Evolutionary conservation across 306 rosid genomes (phyloP), one percentile per base, ranked within the genome.

Genomic region (Prunus mira): DNA sequence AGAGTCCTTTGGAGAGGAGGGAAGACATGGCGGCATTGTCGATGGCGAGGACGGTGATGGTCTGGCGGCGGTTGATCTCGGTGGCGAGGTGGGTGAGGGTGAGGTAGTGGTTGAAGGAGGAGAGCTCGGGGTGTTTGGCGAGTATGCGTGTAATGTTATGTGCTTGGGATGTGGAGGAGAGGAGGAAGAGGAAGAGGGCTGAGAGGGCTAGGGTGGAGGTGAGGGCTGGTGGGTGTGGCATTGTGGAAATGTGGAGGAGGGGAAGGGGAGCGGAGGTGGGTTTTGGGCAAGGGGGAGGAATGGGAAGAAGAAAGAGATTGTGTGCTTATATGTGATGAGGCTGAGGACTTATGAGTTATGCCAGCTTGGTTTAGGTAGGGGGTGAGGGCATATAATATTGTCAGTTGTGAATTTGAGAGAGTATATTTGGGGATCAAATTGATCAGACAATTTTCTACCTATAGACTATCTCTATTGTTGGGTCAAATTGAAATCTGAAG

Each of bases 81-180:
- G 72, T 89, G 58, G 97, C 98, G 8, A 95, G 96, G 86, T 88
- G 99, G 5, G 99, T 95, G 80, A 79, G n/a, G 65, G 92, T 55
- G 73, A 95, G 99, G 85, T 92, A 92, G 83, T 91, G 96, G 86
- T 88, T 95, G 86, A 89, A 95, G 86, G 96, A 88, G 71, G 98
- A 91, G 83, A 89, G 86, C 0, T 69, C 84, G 0, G 97, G 99
- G 85, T 86, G 91, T 12, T 82, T 65, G 69, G 86, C 97, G 0
- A 95, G 96, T 1, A 95, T 89, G 65, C 43, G 79, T 0, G 97
- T 92, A 71, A 95, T 95, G 88, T 95, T 95, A 81, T 88, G 93
- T 3, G 77, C 91, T 10, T 76, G 43, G 49, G 87, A 65, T 10
- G 87, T 56, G 72, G 87, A 24, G 13, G 83, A 34, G 3, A 65